Evolutionary conservation across 805 yeast genomes (phyloP).

Genomic region (Kuraishia molischiana): DNA sequence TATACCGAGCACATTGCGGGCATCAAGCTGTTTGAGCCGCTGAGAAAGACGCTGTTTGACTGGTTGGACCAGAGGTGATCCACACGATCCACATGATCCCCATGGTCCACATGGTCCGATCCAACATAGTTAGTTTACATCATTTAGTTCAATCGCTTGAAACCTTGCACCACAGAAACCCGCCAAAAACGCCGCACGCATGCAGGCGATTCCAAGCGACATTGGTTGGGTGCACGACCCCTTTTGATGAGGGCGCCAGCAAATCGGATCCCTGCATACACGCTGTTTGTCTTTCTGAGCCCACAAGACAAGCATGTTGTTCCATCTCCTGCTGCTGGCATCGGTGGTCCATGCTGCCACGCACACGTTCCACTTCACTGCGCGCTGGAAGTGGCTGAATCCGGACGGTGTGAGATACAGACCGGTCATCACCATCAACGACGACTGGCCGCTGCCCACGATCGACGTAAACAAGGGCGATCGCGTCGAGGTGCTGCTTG

Average conservation of each 20-base stretch:
- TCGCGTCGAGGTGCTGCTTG: conserved; percentile 53
- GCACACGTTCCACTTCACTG: conserved; percentile 54
- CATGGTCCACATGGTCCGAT: not conserved
- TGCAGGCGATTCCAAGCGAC: too few species aligned
- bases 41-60: conserved; percentile 17
- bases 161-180: too few species aligned
- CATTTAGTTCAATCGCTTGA: too few species aligned
- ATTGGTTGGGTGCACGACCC: too few species aligned
- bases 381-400: conserved; percentile 54
- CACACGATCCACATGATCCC: not conserved
- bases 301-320: too few species aligned
- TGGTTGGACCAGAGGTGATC: not conserved
- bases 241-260: too few species aligned
- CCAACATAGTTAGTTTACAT: too few species aligned
- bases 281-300: too few species aligned
- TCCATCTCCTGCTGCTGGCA: not conserved
- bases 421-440: conserved; percentile 39
- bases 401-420: conserved; percentile 40
- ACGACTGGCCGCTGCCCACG: conserved; percentile 78
- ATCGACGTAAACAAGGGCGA: conserved; percentile 74
- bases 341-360: conserved; percentile 26
- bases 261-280: too few species aligned
- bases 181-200: too few species aligned
- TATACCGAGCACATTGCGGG: conserved; percentile 9
- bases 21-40: conserved; percentile 9